A percentile compares a stretch with the other conserved stretches of the same genome.
Conservation (phyloP, 2,329 filamentous ascomycete species). For the Colletotrichum sp. region DNA sequence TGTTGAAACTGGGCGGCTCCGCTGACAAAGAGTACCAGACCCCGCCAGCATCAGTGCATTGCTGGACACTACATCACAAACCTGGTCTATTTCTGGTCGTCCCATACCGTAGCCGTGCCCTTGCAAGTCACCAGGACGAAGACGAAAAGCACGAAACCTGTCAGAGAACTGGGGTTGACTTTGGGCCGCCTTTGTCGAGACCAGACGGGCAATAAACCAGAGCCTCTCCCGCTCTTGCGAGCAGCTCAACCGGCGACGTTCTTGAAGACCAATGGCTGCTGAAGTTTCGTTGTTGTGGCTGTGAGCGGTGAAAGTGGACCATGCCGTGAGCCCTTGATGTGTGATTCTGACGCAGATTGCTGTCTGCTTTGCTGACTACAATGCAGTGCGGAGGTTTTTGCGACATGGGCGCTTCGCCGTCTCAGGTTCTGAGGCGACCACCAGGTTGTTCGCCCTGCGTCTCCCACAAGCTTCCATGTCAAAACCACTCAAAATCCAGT, state of each 20-base stretch:
- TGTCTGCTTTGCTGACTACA: neutral
- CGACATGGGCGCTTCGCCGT: conserved; percentile 11
- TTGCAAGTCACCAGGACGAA: neutral
- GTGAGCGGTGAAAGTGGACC: neutral
- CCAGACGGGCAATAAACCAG: neutral
- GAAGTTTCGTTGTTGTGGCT: neutral
- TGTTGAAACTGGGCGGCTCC: neutral
- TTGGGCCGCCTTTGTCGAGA: conserved; percentile 54
- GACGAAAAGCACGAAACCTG: conserved; percentile 53
- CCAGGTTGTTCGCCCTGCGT: conserved; percentile 8
- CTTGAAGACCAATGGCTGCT: neutral
- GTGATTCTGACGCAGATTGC: neutral
- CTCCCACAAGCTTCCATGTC: neutral
- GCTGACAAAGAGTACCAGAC: neutral
- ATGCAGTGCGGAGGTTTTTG: neutral
- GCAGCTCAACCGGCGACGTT: neutral
- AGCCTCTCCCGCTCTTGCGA: neutral
- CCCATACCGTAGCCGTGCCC: neutral
- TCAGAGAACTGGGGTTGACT: conserved; percentile 75
- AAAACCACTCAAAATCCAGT: neutral
- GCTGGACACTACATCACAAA: neutral
- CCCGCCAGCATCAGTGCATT: neutral
- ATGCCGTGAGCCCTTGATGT: neutral
- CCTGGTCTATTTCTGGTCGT: conserved; percentile 8
- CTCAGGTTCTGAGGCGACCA: conserved; percentile 15